Evolutionary conservation across 768 basidiomycete genomes (phyloP).

Genomic region (Termitomyces sp.): DNA sequence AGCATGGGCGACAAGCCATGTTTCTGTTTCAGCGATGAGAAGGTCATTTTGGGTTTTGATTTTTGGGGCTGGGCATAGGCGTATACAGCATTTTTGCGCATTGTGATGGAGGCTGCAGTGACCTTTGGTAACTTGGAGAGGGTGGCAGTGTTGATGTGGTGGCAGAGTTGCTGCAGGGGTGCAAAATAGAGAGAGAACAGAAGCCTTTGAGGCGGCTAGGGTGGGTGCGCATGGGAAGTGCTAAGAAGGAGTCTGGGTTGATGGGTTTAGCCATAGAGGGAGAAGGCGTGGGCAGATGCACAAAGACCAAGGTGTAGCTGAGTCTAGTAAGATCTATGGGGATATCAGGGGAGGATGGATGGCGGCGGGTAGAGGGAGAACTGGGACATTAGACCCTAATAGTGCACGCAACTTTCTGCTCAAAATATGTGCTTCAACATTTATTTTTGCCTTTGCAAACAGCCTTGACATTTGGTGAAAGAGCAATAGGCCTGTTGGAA

Average conservation of each 20-base stretch:
- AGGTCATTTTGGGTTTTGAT: constrained; percentile 19
- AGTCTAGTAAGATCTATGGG: constrained; percentile 50
- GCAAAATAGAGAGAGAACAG: constrained; percentile 48
- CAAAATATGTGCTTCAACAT: constrained; percentile 20
- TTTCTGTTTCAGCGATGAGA: constrained; percentile 25
- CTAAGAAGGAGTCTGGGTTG: background rate
- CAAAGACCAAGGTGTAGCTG: constrained; percentile 64
- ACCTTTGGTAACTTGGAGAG: constrained; percentile 17
- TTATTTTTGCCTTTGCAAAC: constrained; percentile 34
- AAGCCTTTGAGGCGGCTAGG: constrained; percentile 33
- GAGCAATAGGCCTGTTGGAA: constrained; percentile 20
- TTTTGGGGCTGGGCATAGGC: constrained; percentile 41
- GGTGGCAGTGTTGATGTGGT: constrained; percentile 16
- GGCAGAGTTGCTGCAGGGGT: constrained; percentile 26
- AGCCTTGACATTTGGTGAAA: constrained; percentile 30
- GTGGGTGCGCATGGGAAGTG: background rate
- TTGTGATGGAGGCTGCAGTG: constrained; percentile 29
- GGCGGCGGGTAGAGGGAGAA: constrained; percentile 31
- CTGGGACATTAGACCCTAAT: constrained; percentile 57
- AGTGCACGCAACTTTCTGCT: constrained; percentile 13
- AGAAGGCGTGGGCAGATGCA: constrained; percentile 46
- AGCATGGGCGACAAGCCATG: constrained; percentile 43
- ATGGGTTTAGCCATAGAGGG: constrained; percentile 22
- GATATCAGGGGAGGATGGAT: constrained; percentile 16
- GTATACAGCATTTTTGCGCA: constrained; percentile 52